Percentiles rank a stretch among this genome's conserved stretches.
phyloP scores from a whole-genome alignment of 768 basidiomycete genomes.

The Naganishia vaughanmartiniae region DNA sequence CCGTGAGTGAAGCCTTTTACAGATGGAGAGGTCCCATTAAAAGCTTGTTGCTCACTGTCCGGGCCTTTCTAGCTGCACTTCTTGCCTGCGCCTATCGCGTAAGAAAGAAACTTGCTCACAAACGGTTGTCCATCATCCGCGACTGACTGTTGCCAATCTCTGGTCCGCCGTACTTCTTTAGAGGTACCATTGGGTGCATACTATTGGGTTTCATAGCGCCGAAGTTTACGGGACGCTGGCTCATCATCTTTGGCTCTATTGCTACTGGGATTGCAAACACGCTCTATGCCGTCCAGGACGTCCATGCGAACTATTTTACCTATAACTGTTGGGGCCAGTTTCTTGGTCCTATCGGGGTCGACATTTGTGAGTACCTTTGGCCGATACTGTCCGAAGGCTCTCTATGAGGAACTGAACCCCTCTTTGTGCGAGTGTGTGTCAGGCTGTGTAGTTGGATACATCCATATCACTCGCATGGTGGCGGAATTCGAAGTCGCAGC shows the following conservation, averaged over 20 bases:
- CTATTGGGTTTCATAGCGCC: not conserved
- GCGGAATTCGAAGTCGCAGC: not conserved
- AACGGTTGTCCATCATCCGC: not conserved
- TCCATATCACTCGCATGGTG: conserved; percentile 1
- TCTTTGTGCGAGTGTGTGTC: not conserved
- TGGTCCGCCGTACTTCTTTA: not conserved
- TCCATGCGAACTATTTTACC: not conserved
- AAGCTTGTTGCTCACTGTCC: too few relatives aligned
- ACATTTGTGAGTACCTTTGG: not conserved
- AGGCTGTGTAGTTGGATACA: not conserved
- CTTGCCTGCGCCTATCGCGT: not conserved
- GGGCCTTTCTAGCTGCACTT: not conserved
- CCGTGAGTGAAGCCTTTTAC: not conserved
- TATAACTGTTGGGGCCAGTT: conserved; percentile 1
- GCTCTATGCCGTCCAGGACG: not conserved
- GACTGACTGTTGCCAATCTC: not conserved
- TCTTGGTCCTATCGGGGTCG: not conserved
- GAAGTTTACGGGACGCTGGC: not conserved
- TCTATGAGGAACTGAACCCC: not conserved
- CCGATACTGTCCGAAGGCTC: not conserved
- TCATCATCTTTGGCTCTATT: not conserved
- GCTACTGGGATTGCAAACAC: not conserved
- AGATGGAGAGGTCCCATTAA: too few relatives aligned
- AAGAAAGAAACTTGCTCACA: not conserved
- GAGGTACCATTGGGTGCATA: not conserved